A percentile compares a stretch with the other conserved stretches of the same genome.
phyloP scores from a whole-genome alignment of 179 eudicot species.

The Drosera spatulata region DNA sequence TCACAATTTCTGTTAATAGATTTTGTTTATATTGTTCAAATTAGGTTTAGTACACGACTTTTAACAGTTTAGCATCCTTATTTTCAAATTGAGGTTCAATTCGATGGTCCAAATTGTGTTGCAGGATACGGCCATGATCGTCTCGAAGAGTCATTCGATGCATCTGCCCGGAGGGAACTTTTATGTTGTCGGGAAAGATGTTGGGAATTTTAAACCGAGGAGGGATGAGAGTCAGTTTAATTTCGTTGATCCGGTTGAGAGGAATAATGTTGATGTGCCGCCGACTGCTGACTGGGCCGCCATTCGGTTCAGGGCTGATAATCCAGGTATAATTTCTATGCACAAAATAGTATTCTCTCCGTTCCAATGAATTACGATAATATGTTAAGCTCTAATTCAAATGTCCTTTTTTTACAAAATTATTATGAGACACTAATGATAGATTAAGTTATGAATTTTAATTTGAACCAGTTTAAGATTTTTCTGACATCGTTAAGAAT shows the following conservation, averaged over 20 bases:
- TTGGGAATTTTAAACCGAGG: slow-evolving; percentile 45
- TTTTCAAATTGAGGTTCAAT: slow-evolving; percentile 24
- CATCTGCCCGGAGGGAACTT: slow-evolving; percentile 73
- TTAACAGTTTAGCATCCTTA: too few relatives aligned
- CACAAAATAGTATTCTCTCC: background rate
- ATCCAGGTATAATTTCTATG: slow-evolving; percentile 41
- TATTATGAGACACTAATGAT: too few relatives aligned
- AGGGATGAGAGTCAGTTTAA: slow-evolving; percentile 45
- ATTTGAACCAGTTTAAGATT: too few relatives aligned
- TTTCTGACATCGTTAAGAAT: too few relatives aligned
- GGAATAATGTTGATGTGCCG: slow-evolving; percentile 57
- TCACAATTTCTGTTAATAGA: too few relatives aligned
- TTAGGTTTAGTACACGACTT: too few relatives aligned
- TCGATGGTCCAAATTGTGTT: slow-evolving; percentile 57
- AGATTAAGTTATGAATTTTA: too few relatives aligned
- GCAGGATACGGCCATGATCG: slow-evolving; percentile 42
- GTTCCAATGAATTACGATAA: background rate
- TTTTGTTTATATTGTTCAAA: too few relatives aligned
- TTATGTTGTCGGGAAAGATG: slow-evolving; percentile 49
- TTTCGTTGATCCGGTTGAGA: slow-evolving; percentile 66
- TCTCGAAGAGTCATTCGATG: slow-evolving; percentile 63
- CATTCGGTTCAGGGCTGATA: slow-evolving; percentile 68
- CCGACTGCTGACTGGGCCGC: slow-evolving; percentile 74
- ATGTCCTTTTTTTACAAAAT: too few relatives aligned
- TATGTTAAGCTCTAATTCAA: background rate